Evolutionary conservation across 768 basidiomycete genomes (phyloP).

Genomic region (Phaeotremella skinneri): DNA sequence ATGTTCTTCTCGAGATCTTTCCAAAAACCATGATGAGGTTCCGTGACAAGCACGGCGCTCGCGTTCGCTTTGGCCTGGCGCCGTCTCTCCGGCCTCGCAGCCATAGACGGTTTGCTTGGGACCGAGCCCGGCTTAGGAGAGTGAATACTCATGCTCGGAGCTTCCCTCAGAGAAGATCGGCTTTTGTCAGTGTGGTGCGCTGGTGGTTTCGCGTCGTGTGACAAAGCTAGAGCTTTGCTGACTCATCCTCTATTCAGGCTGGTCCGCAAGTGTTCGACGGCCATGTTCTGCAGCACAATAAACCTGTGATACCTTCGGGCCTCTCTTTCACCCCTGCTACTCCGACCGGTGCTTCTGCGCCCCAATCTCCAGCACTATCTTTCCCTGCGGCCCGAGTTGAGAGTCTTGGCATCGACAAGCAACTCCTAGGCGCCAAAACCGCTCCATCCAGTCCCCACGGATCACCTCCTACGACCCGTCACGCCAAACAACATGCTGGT

Average conservation of each 20-base stretch:
- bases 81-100: too few relatives aligned
- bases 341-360: constrained; percentile 17
- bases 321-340: constrained; percentile 48
- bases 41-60: too few relatives aligned
- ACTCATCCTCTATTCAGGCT: not conserved
- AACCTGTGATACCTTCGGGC: constrained; percentile 35
- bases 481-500: constrained; percentile 57
- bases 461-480: constrained; percentile 49
- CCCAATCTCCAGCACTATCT: constrained; percentile 15
- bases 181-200: too few relatives aligned
- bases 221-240: not conserved
- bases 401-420: constrained; percentile 7
- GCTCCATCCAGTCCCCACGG: constrained; percentile 47
- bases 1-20: too few relatives aligned
- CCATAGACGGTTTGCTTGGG: too few relatives aligned
- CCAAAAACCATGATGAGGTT: too few relatives aligned
- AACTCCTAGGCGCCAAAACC: constrained; percentile 23
- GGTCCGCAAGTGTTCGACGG: not conserved
- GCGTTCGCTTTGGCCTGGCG: too few relatives aligned
- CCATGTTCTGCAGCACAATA: constrained; percentile 12
- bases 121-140: too few relatives aligned
- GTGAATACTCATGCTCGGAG: too few relatives aligned
- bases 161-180: too few relatives aligned
- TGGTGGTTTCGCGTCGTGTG: not conserved
- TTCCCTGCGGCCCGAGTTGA: constrained; percentile 7